Conservation (phyloP, 192 early-diverging fungal species). For the Gonapodya sp. region DNA sequence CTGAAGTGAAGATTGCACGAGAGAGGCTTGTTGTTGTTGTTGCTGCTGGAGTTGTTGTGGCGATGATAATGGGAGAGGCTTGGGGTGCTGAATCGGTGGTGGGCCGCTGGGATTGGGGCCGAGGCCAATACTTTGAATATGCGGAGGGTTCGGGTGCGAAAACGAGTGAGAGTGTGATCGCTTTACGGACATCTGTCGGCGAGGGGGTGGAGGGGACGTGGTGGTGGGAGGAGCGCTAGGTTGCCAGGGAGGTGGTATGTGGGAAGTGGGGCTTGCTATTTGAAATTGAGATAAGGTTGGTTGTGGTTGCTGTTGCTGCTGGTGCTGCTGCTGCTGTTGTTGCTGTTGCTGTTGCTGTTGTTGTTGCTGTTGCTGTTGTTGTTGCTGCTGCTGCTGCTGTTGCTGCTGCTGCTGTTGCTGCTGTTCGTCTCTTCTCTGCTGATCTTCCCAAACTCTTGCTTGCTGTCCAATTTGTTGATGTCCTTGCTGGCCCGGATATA, state of each 20-base stretch:
- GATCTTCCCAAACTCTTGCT: background rate
- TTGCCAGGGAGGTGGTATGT: conserved; percentile 7
- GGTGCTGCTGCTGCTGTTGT: background rate
- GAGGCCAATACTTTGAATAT: conserved; percentile 5
- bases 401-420: conserved; percentile 11
- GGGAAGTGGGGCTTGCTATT: conserved; percentile 11
- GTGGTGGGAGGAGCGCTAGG: background rate
- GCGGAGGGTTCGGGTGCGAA: conserved; percentile 16
- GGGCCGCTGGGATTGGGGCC: too few species aligned
- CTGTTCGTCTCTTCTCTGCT: conserved; percentile 10
- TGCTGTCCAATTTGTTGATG: background rate
- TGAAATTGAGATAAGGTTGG: background rate
- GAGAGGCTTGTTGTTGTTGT: background rate
- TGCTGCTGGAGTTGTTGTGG: background rate
- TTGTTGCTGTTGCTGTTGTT: conserved; percentile 3
- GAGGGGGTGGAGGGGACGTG: conserved; percentile 2
- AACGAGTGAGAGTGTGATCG: conserved; percentile 15
- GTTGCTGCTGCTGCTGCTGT: conserved; percentile 6
- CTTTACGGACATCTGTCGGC: background rate
- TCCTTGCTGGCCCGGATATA: background rate
- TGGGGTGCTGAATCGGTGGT: too few species aligned
- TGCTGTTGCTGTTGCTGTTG: conserved; percentile 13
- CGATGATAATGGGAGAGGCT: background rate
- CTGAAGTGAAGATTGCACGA: background rate
- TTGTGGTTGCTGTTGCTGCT: conserved; percentile 11